Percentiles rank a stretch among this genome's conserved stretches.
These are phyloP conservation scores for Ramularia collo-cygni DNA, from an alignment of 2,329 filamentous ascomycete species.

Conservation along the genomic window DNA sequence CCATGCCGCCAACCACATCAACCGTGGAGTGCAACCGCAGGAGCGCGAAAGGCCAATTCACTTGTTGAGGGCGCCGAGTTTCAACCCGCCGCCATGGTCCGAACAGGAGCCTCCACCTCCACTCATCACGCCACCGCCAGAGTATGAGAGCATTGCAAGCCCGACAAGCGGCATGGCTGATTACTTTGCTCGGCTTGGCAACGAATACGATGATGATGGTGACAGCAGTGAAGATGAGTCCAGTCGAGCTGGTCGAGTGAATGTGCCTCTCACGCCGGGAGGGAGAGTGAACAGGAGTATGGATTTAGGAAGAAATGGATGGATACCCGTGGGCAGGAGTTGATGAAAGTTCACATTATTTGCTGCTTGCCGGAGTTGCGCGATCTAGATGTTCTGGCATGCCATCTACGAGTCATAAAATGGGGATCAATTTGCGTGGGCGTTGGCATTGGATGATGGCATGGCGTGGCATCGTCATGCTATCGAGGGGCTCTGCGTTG, in stretches of 20 bases:
- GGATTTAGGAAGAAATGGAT: constrained; percentile 50
- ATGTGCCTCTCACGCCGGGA: constrained; percentile 58
- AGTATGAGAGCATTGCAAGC: constrained; percentile 73
- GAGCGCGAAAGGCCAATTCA: constrained; percentile 65
- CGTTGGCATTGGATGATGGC: too few species aligned
- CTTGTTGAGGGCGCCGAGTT: constrained; percentile 73
- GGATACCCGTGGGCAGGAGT: constrained; percentile 21
- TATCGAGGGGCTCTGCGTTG: too few species aligned
- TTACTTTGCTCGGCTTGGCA: constrained; percentile 75
- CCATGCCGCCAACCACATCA: constrained; percentile 26
- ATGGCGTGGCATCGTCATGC: too few species aligned
- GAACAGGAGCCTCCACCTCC: constrained; percentile 71
- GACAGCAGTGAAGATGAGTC: constrained; percentile 28
- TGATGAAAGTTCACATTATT: background rate
- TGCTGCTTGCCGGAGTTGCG: background rate
- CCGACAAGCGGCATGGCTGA: constrained; percentile 67
- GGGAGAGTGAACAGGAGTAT: constrained; percentile 57
- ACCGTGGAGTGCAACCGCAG: constrained; percentile 30
- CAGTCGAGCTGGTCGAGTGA: constrained; percentile 34
- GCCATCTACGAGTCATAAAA: too few species aligned
- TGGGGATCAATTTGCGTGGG: too few species aligned
- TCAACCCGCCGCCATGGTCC: constrained; percentile 81
- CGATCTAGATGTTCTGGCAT: too few species aligned
- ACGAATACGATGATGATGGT: constrained; percentile 50
- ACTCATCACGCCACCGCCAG: constrained; percentile 71